Conservation (phyloP, 164 flowering plant species). For the Litsea cubeba region DNA sequence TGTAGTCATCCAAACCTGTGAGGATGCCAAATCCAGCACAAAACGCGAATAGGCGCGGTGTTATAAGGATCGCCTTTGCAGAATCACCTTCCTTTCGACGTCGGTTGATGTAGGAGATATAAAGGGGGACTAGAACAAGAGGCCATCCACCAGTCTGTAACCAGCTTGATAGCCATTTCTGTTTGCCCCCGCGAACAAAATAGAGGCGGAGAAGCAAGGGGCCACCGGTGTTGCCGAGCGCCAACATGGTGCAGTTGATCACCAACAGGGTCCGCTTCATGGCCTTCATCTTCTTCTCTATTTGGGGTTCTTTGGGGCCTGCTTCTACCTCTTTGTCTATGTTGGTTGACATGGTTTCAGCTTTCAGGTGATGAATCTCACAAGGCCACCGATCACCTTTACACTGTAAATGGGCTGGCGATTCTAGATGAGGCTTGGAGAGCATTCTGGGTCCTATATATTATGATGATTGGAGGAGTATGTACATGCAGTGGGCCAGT, state of each 20-base stretch:
- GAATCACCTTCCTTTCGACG: not conserved
- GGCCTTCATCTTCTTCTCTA: not conserved
- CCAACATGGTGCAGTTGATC: not conserved
- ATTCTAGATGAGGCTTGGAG: no score
- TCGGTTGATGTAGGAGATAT: slow-evolving; percentile 10
- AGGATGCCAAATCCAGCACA: slow-evolving; percentile 31
- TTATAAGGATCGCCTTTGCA: slow-evolving; percentile 5
- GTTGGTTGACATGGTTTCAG: not conserved
- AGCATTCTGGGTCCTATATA: no score
- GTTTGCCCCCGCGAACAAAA: slow-evolving; percentile 51
- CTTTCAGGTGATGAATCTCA: no score
- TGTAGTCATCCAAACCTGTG: slow-evolving; percentile 13
- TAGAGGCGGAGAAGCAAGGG: slow-evolving; percentile 56
- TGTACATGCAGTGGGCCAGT: no score
- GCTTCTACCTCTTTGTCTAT: not conserved
- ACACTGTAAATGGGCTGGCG: no score
- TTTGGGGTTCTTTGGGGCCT: not conserved
- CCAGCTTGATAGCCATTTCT: slow-evolving; percentile 36
- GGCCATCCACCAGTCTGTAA: slow-evolving; percentile 55
- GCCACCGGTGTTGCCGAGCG: slow-evolving; percentile 44
- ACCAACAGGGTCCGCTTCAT: not conserved
- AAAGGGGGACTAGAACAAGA: slow-evolving; percentile 38
- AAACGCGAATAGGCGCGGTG: slow-evolving; percentile 3
- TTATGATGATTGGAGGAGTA: no score
- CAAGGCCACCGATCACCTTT: no score